Evolutionary conservation across 2,329 filamentous ascomycete species (phyloP).

Genomic region (Biscogniauxia marginata): DNA sequence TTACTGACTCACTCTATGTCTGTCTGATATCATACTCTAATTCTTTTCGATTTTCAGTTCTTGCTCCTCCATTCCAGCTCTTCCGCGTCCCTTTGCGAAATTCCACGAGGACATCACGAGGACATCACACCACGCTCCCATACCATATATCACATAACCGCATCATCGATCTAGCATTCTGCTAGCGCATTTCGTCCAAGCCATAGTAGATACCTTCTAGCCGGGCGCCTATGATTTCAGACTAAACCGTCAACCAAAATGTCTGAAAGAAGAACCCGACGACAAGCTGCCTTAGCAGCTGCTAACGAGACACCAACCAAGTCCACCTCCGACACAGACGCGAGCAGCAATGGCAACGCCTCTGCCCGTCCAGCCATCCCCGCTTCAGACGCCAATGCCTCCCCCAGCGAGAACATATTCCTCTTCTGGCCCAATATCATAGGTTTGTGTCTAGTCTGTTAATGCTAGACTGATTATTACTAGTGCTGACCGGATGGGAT

Average conservation of each 20-base stretch:
- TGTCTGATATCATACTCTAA: neutral
- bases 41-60: neutral
- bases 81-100: neutral
- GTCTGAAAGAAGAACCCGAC: slow-evolving; percentile 29
- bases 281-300: slow-evolving; percentile 28
- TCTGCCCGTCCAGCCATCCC: slow-evolving; percentile 32
- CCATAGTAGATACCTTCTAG: neutral
- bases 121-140: neutral
- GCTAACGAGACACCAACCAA: slow-evolving; percentile 24
- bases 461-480: too few relatives aligned
- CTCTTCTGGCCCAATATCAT: slow-evolving; percentile 81
- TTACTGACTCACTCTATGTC: neutral
- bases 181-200: neutral
- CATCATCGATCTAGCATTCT: too few relatives aligned
- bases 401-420: slow-evolving; percentile 70
- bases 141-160: too few relatives aligned
- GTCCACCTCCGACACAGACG: slow-evolving; percentile 14
- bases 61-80: too few relatives aligned
- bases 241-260: slow-evolving; percentile 12
- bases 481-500: neutral
- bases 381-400: slow-evolving; percentile 35
- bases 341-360: slow-evolving; percentile 45
- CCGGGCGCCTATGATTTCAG: neutral
- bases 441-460: slow-evolving; percentile 57
- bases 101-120: neutral